Percentiles rank a stretch among this genome's conserved stretches.
These are phyloP conservation scores for Rhizodiscina lignyota DNA, from an alignment of 495 filamentous ascomycete species.

Conservation along the genomic window DNA sequence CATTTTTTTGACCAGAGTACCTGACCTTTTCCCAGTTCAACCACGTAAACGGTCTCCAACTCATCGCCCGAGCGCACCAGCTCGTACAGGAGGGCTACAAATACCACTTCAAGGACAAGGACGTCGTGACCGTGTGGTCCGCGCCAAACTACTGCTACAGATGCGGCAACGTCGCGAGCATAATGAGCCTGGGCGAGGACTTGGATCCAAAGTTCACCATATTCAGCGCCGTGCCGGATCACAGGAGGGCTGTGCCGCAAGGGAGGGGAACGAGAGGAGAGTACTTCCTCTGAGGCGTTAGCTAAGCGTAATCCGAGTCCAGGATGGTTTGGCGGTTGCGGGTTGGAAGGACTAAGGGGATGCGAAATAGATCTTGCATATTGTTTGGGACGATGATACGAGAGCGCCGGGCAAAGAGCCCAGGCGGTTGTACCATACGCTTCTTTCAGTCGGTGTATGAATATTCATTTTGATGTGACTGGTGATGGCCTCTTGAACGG, in stretches of 20 bases:
- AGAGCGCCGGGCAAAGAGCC: too few relatives aligned
- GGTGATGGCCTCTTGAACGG: too few relatives aligned
- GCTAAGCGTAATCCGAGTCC: too few relatives aligned
- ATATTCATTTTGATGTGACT: too few relatives aligned
- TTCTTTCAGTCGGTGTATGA: too few relatives aligned
- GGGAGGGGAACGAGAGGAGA: conserved; percentile 71
- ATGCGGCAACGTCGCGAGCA: conserved; percentile 91
- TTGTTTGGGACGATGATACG: too few relatives aligned
- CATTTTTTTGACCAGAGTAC: not conserved
- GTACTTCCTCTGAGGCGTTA: conserved; percentile 95
- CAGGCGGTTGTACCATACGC: too few relatives aligned
- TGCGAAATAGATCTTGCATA: too few relatives aligned
- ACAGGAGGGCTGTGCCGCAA: conserved; percentile 70
- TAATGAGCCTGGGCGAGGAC: conserved; percentile 82
- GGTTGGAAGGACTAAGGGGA: too few relatives aligned
- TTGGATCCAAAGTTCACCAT: conserved; percentile 81
- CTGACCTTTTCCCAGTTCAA: conserved; percentile 65
- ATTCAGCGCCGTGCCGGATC: conserved; percentile 86
- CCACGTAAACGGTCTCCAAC: conserved; percentile 86
- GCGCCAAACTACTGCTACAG: conserved; percentile 99
- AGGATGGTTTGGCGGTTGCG: too few relatives aligned
- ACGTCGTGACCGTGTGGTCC: conserved; percentile 98
- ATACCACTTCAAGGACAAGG: conserved; percentile 90
- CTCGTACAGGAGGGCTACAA: conserved; percentile 98
- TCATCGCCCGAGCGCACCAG: conserved; percentile 92